These are phyloP conservation scores for Moricandia moricandioides DNA, from an alignment of 345 rosid species.

Conservation along the genomic window DNA sequence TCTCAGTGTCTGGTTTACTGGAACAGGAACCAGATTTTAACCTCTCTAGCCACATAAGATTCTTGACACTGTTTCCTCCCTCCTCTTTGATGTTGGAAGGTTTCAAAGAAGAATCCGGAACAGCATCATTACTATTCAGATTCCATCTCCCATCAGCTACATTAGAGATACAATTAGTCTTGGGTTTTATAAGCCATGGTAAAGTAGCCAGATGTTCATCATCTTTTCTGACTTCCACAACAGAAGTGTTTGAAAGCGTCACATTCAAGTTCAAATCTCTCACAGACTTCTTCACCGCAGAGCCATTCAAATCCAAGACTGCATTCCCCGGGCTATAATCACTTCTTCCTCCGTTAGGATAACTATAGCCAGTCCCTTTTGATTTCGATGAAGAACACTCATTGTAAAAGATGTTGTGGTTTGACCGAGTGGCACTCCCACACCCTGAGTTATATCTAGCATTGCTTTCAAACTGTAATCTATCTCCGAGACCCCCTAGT, in stretches of 20 bases:
- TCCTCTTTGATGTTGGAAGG: slow-evolving; percentile 31
- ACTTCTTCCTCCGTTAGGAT: slow-evolving; percentile 36
- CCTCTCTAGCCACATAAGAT: slow-evolving; percentile 35
- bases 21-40: slow-evolving; percentile 35
- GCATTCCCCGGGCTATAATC: slow-evolving; percentile 15
- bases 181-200: slow-evolving; percentile 47
- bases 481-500: slow-evolving; percentile 54
- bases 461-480: slow-evolving; percentile 45
- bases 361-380: slow-evolving; percentile 20
- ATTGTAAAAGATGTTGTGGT: slow-evolving; percentile 35
- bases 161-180: slow-evolving; percentile 20
- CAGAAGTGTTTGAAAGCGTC: slow-evolving; percentile 30
- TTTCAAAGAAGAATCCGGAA: slow-evolving; percentile 23
- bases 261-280: slow-evolving; percentile 42
- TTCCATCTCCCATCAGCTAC: slow-evolving; percentile 36
- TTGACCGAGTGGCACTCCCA: not conserved
- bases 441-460: slow-evolving; percentile 35
- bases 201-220: slow-evolving; percentile 36
- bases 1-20: slow-evolving; percentile 34
- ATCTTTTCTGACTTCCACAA: slow-evolving; percentile 48
- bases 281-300: slow-evolving; percentile 43
- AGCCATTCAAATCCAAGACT: slow-evolving; percentile 26
- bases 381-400: slow-evolving; percentile 44
- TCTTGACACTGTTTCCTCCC: slow-evolving; percentile 35
- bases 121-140: slow-evolving; percentile 33